These are phyloP conservation scores for Solidago caesia DNA, from an alignment of 129 eudicot species.

Conservation along the genomic window DNA sequence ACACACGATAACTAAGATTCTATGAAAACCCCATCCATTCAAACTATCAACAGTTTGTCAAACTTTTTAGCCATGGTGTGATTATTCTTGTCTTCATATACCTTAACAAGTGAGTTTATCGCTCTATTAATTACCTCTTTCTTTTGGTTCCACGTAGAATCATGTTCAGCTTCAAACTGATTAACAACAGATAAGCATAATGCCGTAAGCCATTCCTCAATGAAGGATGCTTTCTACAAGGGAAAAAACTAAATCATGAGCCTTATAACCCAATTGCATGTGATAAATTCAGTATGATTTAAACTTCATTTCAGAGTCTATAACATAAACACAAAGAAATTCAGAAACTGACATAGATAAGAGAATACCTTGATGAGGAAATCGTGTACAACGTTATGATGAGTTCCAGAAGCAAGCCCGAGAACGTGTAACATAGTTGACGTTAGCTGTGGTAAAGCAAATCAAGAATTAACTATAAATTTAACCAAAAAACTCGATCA, in stretches of 20 bases:
- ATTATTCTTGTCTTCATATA: conserved; percentile 52
- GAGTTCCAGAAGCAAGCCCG: conserved; percentile 63
- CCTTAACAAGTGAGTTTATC: conserved; percentile 55
- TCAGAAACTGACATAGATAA: not conserved
- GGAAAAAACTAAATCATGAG: conserved; percentile 12
- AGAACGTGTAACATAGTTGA: conserved; percentile 90
- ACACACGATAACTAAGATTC: not conserved
- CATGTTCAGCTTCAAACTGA: conserved; percentile 39
- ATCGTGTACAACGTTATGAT: conserved; percentile 45
- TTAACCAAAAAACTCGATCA: not conserved
- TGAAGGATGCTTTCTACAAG: conserved; percentile 68
- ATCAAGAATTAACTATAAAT: not conserved
- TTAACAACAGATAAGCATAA: conserved; percentile 58
- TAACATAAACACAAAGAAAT: not conserved
- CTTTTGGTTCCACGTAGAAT: conserved; percentile 48
- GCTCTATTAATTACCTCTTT: conserved; percentile 56
- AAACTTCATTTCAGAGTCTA: no score
- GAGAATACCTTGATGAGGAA: conserved; percentile 66
- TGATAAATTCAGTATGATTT: not conserved
- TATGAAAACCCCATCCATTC: not conserved
- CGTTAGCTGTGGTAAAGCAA: conserved; percentile 60
- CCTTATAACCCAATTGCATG: conserved; percentile 9
- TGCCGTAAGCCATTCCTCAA: conserved; percentile 66
- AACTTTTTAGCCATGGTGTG: conserved; percentile 50
- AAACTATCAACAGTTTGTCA: conserved; percentile 31